A percentile compares a stretch with the other conserved stretches of the same genome.
phyloP scores from a whole-genome alignment of 2,329 filamentous ascomycete genomes.

The Davidsoniella virescens region DNA sequence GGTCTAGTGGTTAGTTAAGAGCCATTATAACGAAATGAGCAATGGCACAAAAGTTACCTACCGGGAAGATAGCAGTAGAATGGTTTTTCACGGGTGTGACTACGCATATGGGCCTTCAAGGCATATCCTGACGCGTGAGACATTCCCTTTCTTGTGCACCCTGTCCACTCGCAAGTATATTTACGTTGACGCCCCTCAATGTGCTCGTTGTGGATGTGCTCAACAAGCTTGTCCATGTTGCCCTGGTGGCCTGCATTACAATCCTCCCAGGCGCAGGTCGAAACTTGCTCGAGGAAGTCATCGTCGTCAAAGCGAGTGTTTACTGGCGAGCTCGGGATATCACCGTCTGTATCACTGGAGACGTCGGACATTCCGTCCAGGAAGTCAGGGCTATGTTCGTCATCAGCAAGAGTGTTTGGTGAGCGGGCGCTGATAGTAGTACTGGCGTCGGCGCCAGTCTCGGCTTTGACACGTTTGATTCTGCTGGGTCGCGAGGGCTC shows the following conservation, averaged over 20 bases:
- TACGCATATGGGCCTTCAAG: slow-evolving; percentile 90
- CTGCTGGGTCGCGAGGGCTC: slow-evolving; percentile 19
- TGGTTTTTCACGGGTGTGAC: slow-evolving; percentile 93
- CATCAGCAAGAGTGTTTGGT: slow-evolving; percentile 6
- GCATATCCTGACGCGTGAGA: slow-evolving; percentile 92
- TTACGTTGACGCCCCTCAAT: slow-evolving; percentile 89
- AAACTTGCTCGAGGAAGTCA: slow-evolving; percentile 62
- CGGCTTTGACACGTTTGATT: slow-evolving; percentile 30
- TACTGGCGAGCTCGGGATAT: slow-evolving; percentile 55
- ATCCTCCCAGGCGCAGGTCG: slow-evolving; percentile 61
- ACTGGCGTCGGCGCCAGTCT: slow-evolving; percentile 17
- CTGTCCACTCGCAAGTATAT: slow-evolving; percentile 95
- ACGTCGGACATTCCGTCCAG: slow-evolving; percentile 52
- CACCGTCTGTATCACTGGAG: slow-evolving; percentile 80
- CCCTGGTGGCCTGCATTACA: slow-evolving; percentile 54
- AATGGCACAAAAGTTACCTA: slow-evolving; percentile 25
- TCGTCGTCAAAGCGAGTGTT: slow-evolving; percentile 56
- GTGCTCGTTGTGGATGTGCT: slow-evolving; percentile 82
- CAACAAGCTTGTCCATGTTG: slow-evolving; percentile 68
- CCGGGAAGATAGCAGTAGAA: slow-evolving; percentile 93
- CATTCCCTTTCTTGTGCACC: slow-evolving; percentile 74
- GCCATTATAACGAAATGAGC: neutral
- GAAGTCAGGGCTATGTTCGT: slow-evolving; percentile 33
- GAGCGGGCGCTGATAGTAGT: slow-evolving; percentile 16
- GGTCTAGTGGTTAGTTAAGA: neutral